Conservation (phyloP, 805 yeast species). For the Monosporozyma unispora region DNA sequence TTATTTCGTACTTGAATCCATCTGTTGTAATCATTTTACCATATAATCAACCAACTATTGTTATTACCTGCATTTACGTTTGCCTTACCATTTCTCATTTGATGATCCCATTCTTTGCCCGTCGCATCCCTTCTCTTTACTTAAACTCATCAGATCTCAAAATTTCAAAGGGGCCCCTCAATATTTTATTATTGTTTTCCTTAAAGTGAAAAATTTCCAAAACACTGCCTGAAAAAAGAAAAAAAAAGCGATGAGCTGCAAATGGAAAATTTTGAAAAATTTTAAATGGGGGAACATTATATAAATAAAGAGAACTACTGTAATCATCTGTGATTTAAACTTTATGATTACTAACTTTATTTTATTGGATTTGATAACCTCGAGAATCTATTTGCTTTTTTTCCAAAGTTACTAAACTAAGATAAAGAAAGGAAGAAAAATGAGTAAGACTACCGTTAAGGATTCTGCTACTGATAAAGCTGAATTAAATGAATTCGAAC, state of each 20-base stretch:
- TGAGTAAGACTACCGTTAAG: slow-evolving; percentile 20
- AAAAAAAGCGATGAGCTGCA: background rate
- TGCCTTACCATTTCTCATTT: no score
- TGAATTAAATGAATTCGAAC: slow-evolving; percentile 63
- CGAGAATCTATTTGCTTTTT: background rate
- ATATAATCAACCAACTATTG: no score
- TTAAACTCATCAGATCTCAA: background rate
- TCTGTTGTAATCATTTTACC: no score
- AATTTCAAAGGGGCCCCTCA: background rate
- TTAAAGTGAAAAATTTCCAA: background rate
- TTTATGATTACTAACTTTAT: background rate
- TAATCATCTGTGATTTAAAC: background rate
- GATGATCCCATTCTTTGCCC: no score
- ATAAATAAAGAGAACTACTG: background rate
- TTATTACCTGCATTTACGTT: no score
- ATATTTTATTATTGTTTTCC: background rate
- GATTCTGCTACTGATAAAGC: slow-evolving; percentile 60
- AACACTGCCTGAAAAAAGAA: background rate
- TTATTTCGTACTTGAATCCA: background rate
- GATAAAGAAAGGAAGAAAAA: slow-evolving; percentile 1
- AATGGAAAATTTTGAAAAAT: slow-evolving; percentile 1
- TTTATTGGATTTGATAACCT: background rate
- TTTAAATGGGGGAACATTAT: background rate
- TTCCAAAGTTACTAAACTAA: background rate
- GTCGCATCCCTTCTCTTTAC: no score